These are phyloP conservation scores for Inga oerstediana DNA, from an alignment of 306 rosid genomes.

Conservation along the genomic window DNA sequence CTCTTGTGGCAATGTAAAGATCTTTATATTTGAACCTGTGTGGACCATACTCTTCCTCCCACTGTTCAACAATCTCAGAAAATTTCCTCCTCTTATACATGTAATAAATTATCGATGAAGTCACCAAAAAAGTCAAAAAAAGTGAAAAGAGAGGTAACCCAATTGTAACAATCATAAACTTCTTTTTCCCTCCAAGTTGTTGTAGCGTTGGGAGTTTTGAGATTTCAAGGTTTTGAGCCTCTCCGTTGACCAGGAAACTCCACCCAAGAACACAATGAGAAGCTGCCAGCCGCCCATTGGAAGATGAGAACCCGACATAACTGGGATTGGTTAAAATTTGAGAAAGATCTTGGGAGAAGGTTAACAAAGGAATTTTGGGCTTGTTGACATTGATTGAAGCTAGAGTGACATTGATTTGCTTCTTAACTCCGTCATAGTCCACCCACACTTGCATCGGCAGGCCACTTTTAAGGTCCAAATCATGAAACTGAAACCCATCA, in stretches of 20 bases:
- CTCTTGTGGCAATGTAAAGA: background rate
- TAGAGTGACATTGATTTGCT: conserved; percentile 14
- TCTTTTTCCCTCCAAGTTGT: background rate
- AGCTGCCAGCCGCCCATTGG: background rate
- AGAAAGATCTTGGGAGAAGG: background rate
- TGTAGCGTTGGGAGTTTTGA: background rate
- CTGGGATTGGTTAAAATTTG: too few species aligned
- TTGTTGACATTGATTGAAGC: background rate
- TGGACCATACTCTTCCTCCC: background rate
- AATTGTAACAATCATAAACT: too few species aligned
- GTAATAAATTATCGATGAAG: background rate
- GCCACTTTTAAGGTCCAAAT: conserved; percentile 55
- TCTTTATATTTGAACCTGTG: background rate
- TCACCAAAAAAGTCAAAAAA: too few species aligned
- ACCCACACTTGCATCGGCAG: conserved; percentile 61
- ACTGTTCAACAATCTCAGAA: background rate
- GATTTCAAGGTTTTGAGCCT: background rate
- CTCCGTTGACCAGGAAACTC: background rate
- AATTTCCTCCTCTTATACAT: background rate
- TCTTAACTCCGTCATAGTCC: conserved; percentile 55
- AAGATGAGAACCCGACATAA: background rate
- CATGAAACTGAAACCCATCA: background rate
- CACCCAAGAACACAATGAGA: background rate
- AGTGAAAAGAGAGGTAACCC: background rate
- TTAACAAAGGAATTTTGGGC: background rate